Conservation (phyloP, 805 yeast genomes). For the Saccharomycopsis guyanensis region DNA sequence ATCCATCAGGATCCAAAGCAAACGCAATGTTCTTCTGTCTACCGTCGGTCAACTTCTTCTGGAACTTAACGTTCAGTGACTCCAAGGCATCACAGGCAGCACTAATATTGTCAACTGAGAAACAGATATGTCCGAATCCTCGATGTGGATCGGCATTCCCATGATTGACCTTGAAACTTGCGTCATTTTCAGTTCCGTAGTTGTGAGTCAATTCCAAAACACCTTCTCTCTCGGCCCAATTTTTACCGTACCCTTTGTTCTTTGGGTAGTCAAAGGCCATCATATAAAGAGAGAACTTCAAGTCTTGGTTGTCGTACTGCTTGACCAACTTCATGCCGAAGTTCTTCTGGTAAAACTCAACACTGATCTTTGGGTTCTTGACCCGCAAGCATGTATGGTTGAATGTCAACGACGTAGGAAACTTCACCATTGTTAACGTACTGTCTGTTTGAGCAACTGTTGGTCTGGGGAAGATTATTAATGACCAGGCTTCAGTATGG, state of each 20-base stretch:
- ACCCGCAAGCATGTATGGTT: constrained; percentile 78
- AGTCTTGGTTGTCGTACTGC: constrained; percentile 43
- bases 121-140: constrained; percentile 92
- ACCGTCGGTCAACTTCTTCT: constrained; percentile 83
- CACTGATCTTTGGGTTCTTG: constrained; percentile 67
- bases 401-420: constrained; percentile 26
- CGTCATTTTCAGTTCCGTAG: constrained; percentile 61
- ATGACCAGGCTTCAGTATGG: too few species aligned
- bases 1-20: constrained; percentile 91
- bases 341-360: constrained; percentile 63
- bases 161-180: constrained; percentile 51
- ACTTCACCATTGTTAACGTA: constrained; percentile 15
- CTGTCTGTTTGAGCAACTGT: too few species aligned
- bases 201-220: constrained; percentile 78
- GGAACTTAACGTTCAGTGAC: constrained; percentile 58
- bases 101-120: constrained; percentile 75
- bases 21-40: constrained; percentile 91
- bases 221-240: constrained; percentile 49
- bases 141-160: constrained; percentile 82
- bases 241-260: constrained; percentile 23
- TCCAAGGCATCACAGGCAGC: constrained; percentile 51
- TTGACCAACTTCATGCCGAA: constrained; percentile 65
- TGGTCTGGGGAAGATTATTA: too few species aligned
- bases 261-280: constrained; percentile 44
- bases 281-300: constrained; percentile 61